Evolutionary conservation across 1,139 yeast genomes (phyloP), one percentile per base, ranked within the genome.

Genomic region (Lodderomyces jiufengensis): DNA sequence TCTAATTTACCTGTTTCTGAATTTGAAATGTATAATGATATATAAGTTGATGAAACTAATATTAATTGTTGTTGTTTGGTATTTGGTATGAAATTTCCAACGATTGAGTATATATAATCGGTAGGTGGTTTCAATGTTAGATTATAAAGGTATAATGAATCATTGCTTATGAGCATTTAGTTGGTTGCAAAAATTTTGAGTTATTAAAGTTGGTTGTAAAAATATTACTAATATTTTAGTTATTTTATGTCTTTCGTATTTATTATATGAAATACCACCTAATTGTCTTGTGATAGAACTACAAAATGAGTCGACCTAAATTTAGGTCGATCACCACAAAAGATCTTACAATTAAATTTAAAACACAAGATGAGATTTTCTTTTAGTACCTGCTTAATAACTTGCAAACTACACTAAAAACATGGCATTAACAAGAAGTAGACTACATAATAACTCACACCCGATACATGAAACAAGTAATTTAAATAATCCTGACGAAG

Each of bases 1-100:
- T 55, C 57, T 5, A 88, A 56, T 34, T 71, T 70, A 3, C 92
- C 95, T 0, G 74, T 62, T 6, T 72, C 63, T 12, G 73, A 58
- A 46, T 81, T 78, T 24, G 74, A 70, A 32, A 41, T 75, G 80
- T 24, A 82, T 52, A 38, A 70, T 60, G 9, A 78, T 18, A 84
- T 51, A 34, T 71, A 60, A 9, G 78, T 67, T 13, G 79, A 70
- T 5, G 78, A 70, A 3, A 80, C 80, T 24, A 76, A 57, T 8
- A 82, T 71, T n/a, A 86, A 60, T 44, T 82, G 82, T 52, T 84
- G 90, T n/a, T 70, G 57, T 46, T 71, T 70, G 12, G 24, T 11
- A 8, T 52, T 51, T 9, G 84, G 84, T 1, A 74, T 58, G 54
- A 88, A 88, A 45, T 73, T 76, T 1, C 97, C 97, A 3, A 77